Percentiles rank a stretch among this genome's conserved stretches.
Conservation (phyloP, 202 grass and related monocot genomes). For the Schoenoplectus triqueter region DNA sequence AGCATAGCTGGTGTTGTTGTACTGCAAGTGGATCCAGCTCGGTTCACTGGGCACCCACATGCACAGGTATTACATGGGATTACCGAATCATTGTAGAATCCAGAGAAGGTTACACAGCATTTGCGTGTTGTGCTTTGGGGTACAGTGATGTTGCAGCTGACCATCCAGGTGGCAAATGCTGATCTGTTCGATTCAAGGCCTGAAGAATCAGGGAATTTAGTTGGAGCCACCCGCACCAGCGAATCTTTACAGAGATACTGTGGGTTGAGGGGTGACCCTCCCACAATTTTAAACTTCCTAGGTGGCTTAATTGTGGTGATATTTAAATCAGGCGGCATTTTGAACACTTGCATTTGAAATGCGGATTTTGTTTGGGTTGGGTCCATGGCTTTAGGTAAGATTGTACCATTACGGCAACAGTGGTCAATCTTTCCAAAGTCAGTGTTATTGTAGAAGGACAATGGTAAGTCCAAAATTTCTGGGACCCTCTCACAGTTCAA, state of each 20-base stretch:
- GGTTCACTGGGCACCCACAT: slow-evolving; percentile 66
- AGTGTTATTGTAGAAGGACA: slow-evolving; percentile 81
- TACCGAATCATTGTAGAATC: slow-evolving; percentile 87
- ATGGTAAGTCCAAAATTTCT: slow-evolving; percentile 67
- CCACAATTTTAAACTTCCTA: slow-evolving; percentile 67
- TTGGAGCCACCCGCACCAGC: slow-evolving; percentile 63
- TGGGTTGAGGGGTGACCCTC: slow-evolving; percentile 70
- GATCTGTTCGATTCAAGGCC: slow-evolving; percentile 70
- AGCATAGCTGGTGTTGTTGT: slow-evolving; percentile 64
- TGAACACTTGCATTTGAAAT: slow-evolving; percentile 96
- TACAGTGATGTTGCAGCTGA: slow-evolving; percentile 78
- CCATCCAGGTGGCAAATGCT: slow-evolving; percentile 73
- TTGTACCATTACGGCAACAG: slow-evolving; percentile 93
- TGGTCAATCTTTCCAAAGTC: slow-evolving; percentile 65
- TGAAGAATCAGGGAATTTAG: slow-evolving; percentile 69
- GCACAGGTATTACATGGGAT: slow-evolving; percentile 89
- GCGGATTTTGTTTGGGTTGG: slow-evolving; percentile 72
- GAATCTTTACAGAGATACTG: slow-evolving; percentile 59
- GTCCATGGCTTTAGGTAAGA: slow-evolving; percentile 89
- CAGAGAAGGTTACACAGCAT: slow-evolving; percentile 94
- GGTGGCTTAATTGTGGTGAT: slow-evolving; percentile 70
- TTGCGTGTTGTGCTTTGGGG: slow-evolving; percentile 63
- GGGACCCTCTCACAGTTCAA: slow-evolving; percentile 80
- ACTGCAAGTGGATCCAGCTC: slow-evolving; percentile 65
- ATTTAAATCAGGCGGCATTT: slow-evolving; percentile 93